A percentile compares a stretch with the other conserved stretches of the same genome.
phyloP scores from a whole-genome alignment of 2,329 filamentous ascomycete species.

The Myriangium duriaei region DNA sequence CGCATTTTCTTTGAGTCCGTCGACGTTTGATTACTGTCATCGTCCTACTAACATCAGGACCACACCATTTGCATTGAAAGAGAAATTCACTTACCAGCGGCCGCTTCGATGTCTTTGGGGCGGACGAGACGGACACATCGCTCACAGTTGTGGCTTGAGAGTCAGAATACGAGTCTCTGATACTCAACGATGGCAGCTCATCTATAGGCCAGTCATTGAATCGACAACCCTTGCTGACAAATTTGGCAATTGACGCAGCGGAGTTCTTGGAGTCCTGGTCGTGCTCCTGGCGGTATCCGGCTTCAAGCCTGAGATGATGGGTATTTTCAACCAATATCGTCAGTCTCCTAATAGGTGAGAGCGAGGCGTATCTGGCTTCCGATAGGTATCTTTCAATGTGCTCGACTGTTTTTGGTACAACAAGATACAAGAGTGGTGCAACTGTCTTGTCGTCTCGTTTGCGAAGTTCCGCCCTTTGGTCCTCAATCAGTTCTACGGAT shows the following conservation, averaged over 20 bases:
- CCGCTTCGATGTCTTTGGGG: conserved; percentile 8
- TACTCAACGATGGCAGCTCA: conserved; percentile 3
- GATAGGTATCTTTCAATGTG: conserved; percentile 31
- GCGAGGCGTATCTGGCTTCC: conserved; percentile 6
- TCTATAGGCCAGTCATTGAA: conserved; percentile 13
- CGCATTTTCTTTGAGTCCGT: conserved; percentile 17
- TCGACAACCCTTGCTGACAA: conserved; percentile 13
- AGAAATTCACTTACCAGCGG: conserved; percentile 2
- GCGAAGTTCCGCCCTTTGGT: conserved; percentile 1
- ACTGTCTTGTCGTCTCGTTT: background rate
- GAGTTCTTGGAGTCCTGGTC: conserved; percentile 18
- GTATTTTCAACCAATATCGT: conserved; percentile 27
- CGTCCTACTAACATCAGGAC: background rate
- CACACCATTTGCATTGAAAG: background rate
- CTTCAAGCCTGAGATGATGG: conserved; percentile 23
- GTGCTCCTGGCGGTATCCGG: conserved; percentile 20
- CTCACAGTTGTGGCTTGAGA: conserved; percentile 8
- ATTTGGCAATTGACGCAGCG: conserved; percentile 18
- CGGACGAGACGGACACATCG: background rate
- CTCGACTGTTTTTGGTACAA: conserved; percentile 30
- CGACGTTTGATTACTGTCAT: background rate
- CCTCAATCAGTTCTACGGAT: conserved; percentile 1
- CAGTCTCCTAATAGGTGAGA: conserved; percentile 19
- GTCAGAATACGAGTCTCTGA: conserved; percentile 6
- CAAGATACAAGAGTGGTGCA: conserved; percentile 22